Evolutionary conservation across 2,329 filamentous ascomycete genomes (phyloP).

Genomic region (Talaromyces sp.): DNA sequence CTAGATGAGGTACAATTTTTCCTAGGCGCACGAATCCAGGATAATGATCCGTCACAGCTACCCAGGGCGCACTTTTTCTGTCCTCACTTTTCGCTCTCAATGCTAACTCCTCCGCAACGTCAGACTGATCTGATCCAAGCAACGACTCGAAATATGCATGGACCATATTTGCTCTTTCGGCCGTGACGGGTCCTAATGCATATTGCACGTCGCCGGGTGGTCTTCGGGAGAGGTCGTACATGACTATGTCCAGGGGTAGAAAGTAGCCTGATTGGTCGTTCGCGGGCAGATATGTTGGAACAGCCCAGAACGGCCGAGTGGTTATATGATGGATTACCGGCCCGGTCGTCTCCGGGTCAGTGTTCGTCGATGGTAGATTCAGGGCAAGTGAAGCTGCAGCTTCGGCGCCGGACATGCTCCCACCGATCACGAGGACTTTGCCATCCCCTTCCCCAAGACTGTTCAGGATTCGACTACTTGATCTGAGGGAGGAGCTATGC

Average conservation of each 20-base stretch:
- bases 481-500: slow-evolving; percentile 63
- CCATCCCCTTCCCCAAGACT: slow-evolving; percentile 30
- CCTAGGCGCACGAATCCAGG: slow-evolving; percentile 68
- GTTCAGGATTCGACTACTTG: background rate
- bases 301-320: slow-evolving; percentile 67
- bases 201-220: slow-evolving; percentile 58
- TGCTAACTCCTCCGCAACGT: slow-evolving; percentile 37
- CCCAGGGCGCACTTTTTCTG: slow-evolving; percentile 55
- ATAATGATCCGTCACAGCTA: slow-evolving; percentile 70
- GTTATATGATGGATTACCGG: slow-evolving; percentile 63
- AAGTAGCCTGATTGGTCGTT: slow-evolving; percentile 52
- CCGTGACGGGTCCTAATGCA: slow-evolving; percentile 60
- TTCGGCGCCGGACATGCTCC: slow-evolving; percentile 79
- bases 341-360: slow-evolving; percentile 28
- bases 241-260: slow-evolving; percentile 66
- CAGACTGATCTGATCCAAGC: slow-evolving; percentile 46
- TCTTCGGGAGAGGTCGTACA: slow-evolving; percentile 66
- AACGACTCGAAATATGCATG: slow-evolving; percentile 49
- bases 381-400: slow-evolving; percentile 68
- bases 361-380: slow-evolving; percentile 62
- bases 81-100: slow-evolving; percentile 36
- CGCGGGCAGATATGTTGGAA: slow-evolving; percentile 53
- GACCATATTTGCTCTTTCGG: slow-evolving; percentile 53
- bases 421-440: slow-evolving; percentile 71
- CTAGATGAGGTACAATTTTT: slow-evolving; percentile 23